These are phyloP conservation scores for Solanum hybrid DNA, from an alignment of 305 asterid species.

Conservation along the genomic window DNA sequence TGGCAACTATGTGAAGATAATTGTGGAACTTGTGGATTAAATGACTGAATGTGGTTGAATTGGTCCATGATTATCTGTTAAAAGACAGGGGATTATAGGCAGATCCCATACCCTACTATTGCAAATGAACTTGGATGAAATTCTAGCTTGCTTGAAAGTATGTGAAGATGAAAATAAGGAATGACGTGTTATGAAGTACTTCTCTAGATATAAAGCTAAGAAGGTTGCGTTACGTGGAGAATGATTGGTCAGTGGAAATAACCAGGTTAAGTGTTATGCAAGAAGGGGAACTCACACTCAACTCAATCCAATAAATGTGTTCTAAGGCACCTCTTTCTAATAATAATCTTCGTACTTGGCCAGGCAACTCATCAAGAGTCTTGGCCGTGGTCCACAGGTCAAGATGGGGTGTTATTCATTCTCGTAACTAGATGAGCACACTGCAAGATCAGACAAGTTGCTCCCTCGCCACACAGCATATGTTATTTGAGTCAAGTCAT, in stretches of 20 bases:
- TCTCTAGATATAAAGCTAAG: neutral
- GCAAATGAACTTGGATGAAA: neutral
- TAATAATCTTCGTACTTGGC: neutral
- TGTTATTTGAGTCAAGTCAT: neutral
- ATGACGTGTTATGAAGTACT: neutral
- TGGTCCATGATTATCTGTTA: neutral
- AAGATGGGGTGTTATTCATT: neutral
- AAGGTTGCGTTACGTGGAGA: neutral
- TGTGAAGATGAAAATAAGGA: neutral
- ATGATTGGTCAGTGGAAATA: neutral
- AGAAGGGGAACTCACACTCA: neutral
- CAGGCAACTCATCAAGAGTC: neutral
- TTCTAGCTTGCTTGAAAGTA: neutral
- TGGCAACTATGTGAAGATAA: neutral
- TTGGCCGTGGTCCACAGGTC: neutral
- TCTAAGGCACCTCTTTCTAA: neutral
- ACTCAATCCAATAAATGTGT: neutral
- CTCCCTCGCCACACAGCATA: neutral
- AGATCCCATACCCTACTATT: neutral
- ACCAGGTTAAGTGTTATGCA: neutral
- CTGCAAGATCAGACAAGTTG: neutral
- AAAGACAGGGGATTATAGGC: neutral
- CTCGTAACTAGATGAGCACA: neutral
- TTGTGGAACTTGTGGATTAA: neutral
- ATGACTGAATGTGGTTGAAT: neutral